Percentiles rank a stretch among this genome's conserved stretches.
Conservation (phyloP, 805 yeast species). For the Candida odintsovae region DNA sequence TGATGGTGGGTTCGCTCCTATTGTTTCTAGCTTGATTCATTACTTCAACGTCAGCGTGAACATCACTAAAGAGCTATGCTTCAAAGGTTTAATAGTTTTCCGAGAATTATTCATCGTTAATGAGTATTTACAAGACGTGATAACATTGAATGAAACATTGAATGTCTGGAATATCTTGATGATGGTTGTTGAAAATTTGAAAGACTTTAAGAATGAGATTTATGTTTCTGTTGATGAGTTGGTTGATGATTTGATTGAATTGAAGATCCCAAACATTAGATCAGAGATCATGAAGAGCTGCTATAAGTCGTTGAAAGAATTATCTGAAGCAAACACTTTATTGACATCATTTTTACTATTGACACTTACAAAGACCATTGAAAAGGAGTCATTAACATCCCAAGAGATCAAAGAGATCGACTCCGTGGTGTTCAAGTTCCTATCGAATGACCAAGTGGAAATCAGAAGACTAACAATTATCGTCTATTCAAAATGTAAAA, state of each 20-base stretch:
- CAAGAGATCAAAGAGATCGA: constrained; percentile 20
- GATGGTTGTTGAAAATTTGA: constrained; percentile 22
- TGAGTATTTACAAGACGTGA: constrained; percentile 7
- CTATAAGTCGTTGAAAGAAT: constrained; percentile 6
- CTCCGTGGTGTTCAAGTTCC: constrained; percentile 9
- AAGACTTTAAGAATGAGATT: constrained; percentile 18
- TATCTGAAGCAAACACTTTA: constrained; percentile 1
- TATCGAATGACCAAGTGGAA: constrained; percentile 20
- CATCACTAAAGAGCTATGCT: constrained; percentile 19
- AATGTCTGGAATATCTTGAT: constrained; percentile 17
- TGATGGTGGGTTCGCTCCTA: constrained; percentile 11
- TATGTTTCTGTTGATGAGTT: constrained; percentile 22
- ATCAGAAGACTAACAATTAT: constrained; percentile 23
- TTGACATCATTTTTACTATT: constrained; percentile 14
- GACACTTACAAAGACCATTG: constrained; percentile 18
- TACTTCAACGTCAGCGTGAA: constrained; percentile 20
- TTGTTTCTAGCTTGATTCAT: constrained; percentile 9
- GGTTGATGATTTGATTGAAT: constrained; percentile 16
- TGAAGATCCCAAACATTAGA: constrained; percentile 3
- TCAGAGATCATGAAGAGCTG: constrained; percentile 13
- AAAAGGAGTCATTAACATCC: constrained; percentile 8
- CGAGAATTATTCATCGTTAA: constrained; percentile 20
- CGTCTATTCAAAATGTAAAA: constrained; percentile 21
- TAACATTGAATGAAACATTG: constrained; percentile 5
- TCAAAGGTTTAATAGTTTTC: constrained; percentile 21